Evolutionary conservation across 2,329 filamentous ascomycete genomes (phyloP).

Genomic region (Nemania abortiva): DNA sequence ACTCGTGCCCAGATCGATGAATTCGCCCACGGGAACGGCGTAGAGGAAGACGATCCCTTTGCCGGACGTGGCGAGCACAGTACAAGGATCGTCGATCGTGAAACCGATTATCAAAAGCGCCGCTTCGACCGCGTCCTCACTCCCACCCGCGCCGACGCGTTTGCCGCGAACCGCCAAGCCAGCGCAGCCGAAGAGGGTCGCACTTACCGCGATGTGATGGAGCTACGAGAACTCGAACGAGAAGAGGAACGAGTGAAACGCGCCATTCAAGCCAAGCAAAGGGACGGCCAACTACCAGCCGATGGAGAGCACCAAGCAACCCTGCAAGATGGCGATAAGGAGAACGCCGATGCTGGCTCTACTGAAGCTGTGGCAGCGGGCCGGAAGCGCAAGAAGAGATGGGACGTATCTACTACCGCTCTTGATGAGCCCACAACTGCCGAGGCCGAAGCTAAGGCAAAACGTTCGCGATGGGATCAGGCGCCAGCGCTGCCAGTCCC

Average conservation of each 20-base stretch:
- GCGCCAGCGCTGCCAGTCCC: conserved; percentile 70
- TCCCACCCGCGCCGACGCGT: conserved; percentile 86
- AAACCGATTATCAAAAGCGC: conserved; percentile 98
- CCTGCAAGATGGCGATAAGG: conserved; percentile 79
- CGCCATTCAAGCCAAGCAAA: conserved; percentile 82
- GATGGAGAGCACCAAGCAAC: conserved; percentile 76
- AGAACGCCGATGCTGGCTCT: conserved; percentile 77
- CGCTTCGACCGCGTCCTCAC: conserved; percentile 89
- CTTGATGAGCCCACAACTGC: conserved; percentile 63
- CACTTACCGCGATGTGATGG: conserved; percentile 92
- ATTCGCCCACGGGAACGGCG: conserved; percentile 84
- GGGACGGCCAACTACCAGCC: conserved; percentile 67
- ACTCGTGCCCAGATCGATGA: conserved; percentile 93
- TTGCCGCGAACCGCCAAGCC: conserved; percentile 79
- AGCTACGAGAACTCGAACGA: conserved; percentile 86
- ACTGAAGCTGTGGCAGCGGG: conserved; percentile 72
- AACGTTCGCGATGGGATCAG: conserved; percentile 90
- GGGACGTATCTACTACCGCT: conserved; percentile 80
- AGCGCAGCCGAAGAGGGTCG: conserved; percentile 77
- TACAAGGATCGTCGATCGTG: conserved; percentile 89
- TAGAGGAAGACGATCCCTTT: conserved; percentile 92
- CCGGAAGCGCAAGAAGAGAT: conserved; percentile 92
- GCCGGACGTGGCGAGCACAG: conserved; percentile 86
- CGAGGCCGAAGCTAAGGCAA: conserved; percentile 71
- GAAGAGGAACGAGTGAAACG: conserved; percentile 90